Evolutionary conservation across 169 alveolate genomes (phyloP).

Genomic region (Hepatocystis sp.): DNA sequence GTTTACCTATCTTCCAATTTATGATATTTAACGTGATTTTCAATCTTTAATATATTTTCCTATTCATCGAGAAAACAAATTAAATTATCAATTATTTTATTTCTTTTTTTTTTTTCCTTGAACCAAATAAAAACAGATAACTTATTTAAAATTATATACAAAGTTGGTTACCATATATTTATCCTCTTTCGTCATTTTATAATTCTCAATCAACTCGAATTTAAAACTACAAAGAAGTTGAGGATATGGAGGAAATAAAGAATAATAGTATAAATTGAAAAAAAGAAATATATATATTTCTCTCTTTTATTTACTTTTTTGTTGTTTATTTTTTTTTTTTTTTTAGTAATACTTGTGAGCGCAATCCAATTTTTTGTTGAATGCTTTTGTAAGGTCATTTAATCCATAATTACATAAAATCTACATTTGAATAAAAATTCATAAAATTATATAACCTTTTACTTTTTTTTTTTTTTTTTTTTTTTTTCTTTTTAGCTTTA

Average conservation of each 20-base stretch:
- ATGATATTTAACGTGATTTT: slow-evolving; percentile 17
- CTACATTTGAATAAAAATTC: slow-evolving; percentile 34
- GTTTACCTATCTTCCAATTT: slow-evolving; percentile 32
- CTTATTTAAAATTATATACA: too few relatives aligned
- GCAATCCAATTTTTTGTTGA: slow-evolving; percentile 23
- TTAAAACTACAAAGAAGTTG: slow-evolving; percentile 30
- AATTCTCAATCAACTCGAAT: slow-evolving; percentile 41
- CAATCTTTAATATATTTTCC: slow-evolving; percentile 28
- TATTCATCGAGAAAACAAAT: not conserved
- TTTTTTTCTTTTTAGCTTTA: not conserved
- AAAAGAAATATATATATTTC: not conserved
- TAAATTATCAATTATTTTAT: too few relatives aligned
- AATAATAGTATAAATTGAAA: not conserved
- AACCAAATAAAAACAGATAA: too few relatives aligned
- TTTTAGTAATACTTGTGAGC: slow-evolving; percentile 24
- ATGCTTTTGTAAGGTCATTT: slow-evolving; percentile 16
- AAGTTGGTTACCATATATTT: slow-evolving; percentile 51
- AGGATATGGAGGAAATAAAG: not conserved
- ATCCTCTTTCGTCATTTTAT: slow-evolving; percentile 65
- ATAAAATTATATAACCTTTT: not conserved
- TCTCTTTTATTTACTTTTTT: too few relatives aligned
- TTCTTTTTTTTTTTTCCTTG: too few relatives aligned
- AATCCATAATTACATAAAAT: slow-evolving; percentile 42
- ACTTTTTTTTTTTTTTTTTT: not conserved
- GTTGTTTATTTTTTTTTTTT: too few relatives aligned